Base-by-base conservation (phyloP, 2,329 filamentous ascomycete species). In the Laburnicola sp. region DNA sequence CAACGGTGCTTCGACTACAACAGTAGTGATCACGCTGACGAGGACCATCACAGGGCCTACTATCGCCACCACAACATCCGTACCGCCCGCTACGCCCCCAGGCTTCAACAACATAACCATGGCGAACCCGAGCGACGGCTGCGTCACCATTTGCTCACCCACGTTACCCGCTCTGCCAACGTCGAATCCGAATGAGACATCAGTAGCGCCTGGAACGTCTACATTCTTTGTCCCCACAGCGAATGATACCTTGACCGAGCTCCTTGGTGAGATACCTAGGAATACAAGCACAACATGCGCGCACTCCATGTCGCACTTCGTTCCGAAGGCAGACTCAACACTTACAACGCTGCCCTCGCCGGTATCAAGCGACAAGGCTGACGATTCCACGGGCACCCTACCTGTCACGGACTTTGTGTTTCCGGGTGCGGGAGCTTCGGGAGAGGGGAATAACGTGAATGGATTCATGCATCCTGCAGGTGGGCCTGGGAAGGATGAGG, bases 251-350 rank as follows among this genome's bases (percentile, higher is more conserved):
- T 16, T 16, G 6, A 47, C 16, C 16, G 16, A 9, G 10, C 16
- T 47, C 8, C 27, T 22, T 16, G 28, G 35, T 16, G 10, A 37
- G 11, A 23, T 22, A 10, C 16, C 26, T 16, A n/a, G 27, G n/a
- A 46, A 30, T 16, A 23, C 25, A 27, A 38, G 44, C 34, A 46
- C 35, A n/a, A 49, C 46, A 9, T 49, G 46, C 21, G 28, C 38
- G 23, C 46, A 42, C 38, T 30, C 45, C 4, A 48, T 48, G 45
- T 35, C 38, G 30, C 38, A 48, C 32, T 32, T 41, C n/a, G 37
- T 48, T 2, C 22, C 23, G 10, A 30, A 5, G 21, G 9, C 5
- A 7, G 16, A 34, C n/a, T 30, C 8, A n/a, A 23, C 28, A 3
- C 25, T 43, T 21, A 43, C 40, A 2, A 34, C 9, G 30, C 16